phyloP scores from a whole-genome alignment of 495 filamentous ascomycete species.

The Aspergillus indologenus region DNA sequence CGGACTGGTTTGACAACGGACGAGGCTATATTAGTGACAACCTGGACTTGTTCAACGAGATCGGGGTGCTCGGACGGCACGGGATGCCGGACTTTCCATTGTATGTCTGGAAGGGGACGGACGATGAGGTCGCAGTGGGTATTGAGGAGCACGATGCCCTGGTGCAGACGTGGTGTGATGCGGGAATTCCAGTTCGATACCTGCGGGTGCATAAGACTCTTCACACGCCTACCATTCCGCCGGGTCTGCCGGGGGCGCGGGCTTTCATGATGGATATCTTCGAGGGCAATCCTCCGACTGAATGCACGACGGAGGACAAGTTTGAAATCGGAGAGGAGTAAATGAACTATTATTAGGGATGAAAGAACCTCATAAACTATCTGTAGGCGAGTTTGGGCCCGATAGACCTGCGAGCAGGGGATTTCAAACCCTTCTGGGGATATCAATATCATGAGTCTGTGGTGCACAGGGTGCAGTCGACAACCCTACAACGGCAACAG shows the following conservation, averaged over 20 bases:
- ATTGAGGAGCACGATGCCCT: constrained; percentile 37
- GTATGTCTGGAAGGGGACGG: constrained; percentile 46
- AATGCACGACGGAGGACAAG: background rate
- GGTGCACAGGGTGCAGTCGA: too few species aligned
- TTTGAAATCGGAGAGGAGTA: too few species aligned
- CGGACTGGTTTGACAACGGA: constrained; percentile 6
- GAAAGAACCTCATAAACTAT: too few species aligned
- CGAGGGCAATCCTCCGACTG: background rate
- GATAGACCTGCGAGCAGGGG: too few species aligned
- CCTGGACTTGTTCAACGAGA: constrained; percentile 18
- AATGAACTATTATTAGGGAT: too few species aligned
- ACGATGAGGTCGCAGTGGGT: constrained; percentile 33
- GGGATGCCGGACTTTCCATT: constrained; percentile 43
- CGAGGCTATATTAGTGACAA: background rate
- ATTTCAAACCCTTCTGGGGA: too few species aligned
- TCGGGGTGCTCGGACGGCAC: constrained; percentile 40
- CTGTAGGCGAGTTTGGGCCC: too few species aligned
- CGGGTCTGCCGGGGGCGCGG: too few species aligned
- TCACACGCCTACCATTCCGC: background rate
- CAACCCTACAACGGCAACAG: too few species aligned
- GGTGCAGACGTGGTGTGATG: constrained; percentile 21
- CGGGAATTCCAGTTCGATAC: background rate
- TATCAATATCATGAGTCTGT: too few species aligned
- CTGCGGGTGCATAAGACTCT: background rate
- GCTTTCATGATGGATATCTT: background rate